Percentiles rank a stretch among this genome's conserved stretches.
phyloP scores from a whole-genome alignment of 2,329 filamentous ascomycete species.

The Thielaviopsis ethacetica region DNA sequence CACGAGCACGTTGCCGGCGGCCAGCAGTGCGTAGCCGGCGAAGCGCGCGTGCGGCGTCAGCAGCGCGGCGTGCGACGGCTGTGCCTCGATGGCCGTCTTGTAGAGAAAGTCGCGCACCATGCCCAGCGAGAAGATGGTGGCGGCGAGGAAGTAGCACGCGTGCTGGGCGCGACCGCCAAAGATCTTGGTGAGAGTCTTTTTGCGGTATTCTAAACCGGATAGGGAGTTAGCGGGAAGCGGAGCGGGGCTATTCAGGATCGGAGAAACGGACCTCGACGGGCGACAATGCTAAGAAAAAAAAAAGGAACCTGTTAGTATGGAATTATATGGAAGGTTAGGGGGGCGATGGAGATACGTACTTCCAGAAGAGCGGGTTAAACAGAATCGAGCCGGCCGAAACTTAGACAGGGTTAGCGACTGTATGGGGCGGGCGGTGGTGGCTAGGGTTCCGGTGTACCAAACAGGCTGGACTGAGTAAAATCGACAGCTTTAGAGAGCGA shows the following conservation, averaged over 20 bases:
- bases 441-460: slow-evolving; percentile 32
- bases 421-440: slow-evolving; percentile 6
- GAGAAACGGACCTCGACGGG: slow-evolving; percentile 50
- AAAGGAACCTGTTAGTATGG: slow-evolving; percentile 20
- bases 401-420: slow-evolving; percentile 23
- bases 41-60: slow-evolving; percentile 41
- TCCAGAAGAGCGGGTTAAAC: slow-evolving; percentile 99
- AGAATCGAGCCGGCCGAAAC: slow-evolving; percentile 68
- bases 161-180: slow-evolving; percentile 61
- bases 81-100: slow-evolving; percentile 62
- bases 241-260: background rate
- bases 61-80: slow-evolving; percentile 61
- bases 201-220: slow-evolving; percentile 68
- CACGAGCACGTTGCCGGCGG: slow-evolving; percentile 67
- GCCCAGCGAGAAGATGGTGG: slow-evolving; percentile 80
- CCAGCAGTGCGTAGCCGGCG: slow-evolving; percentile 55
- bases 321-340: background rate
- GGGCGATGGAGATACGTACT: slow-evolving; percentile 44
- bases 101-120: slow-evolving; percentile 79
- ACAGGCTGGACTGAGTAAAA: slow-evolving; percentile 48
- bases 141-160: slow-evolving; percentile 81
- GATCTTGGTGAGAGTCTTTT: slow-evolving; percentile 72
- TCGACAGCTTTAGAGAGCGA: slow-evolving; percentile 35
- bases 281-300: no score
- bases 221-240: slow-evolving; percentile 7